A percentile compares a stretch with the other conserved stretches of the same genome.
phyloP scores from a whole-genome alignment of 768 basidiomycete genomes.

The Boletus subparvulus region DNA sequence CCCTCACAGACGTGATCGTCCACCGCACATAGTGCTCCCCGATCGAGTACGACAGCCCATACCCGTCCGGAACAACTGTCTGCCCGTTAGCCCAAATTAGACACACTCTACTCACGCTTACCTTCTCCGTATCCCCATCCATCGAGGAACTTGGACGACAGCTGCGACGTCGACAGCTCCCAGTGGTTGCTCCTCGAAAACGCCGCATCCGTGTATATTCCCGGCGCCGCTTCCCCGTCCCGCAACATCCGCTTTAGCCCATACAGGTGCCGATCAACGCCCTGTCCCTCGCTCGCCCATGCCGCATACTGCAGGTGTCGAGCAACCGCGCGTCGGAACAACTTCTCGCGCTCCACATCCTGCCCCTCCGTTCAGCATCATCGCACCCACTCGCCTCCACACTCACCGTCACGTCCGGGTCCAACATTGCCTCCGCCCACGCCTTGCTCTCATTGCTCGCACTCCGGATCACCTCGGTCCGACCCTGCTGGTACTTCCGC shows the following conservation, averaged over 20 bases:
- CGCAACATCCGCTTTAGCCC: slow-evolving; percentile 82
- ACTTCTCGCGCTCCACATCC: slow-evolving; percentile 56
- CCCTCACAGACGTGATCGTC: slow-evolving; percentile 80
- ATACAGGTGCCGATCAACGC: slow-evolving; percentile 94
- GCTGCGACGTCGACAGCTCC: slow-evolving; percentile 90
- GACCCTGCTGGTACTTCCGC: slow-evolving; percentile 82
- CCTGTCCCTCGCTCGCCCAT: slow-evolving; percentile 93
- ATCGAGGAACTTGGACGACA: slow-evolving; percentile 78
- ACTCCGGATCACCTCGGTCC: slow-evolving; percentile 93
- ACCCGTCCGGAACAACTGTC: slow-evolving; percentile 86
- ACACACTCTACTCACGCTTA: slow-evolving; percentile 25
- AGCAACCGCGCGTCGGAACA: slow-evolving; percentile 75
- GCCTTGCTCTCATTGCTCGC: slow-evolving; percentile 79
- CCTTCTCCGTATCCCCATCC: slow-evolving; percentile 99
- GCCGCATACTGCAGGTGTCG: slow-evolving; percentile 84
- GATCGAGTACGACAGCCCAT: slow-evolving; percentile 89
- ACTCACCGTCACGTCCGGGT: slow-evolving; percentile 49
- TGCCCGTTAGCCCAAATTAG: slow-evolving; percentile 7
- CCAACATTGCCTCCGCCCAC: slow-evolving; percentile 89
- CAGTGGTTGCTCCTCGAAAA: slow-evolving; percentile 77
- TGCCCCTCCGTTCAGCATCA: slow-evolving; percentile 23
- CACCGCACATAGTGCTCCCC: slow-evolving; percentile 82
- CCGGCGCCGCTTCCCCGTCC: slow-evolving; percentile 70
- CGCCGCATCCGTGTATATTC: slow-evolving; percentile 71
- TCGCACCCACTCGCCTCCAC: background rate